Conservation (phyloP, 2,329 filamentous ascomycete species). For the Verticillium albo-atrum region DNA sequence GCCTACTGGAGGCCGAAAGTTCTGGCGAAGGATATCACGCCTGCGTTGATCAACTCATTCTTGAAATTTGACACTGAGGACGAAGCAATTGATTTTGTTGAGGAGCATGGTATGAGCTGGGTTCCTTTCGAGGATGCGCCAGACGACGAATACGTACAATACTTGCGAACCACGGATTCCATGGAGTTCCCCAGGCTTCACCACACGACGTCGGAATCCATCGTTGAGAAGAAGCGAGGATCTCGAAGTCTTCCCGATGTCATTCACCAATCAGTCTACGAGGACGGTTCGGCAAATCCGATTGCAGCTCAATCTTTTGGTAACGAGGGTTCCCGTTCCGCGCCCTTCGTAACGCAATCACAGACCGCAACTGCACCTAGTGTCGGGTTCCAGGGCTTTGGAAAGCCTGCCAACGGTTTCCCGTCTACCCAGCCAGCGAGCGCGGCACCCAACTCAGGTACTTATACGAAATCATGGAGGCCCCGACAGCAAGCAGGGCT, state of each 20-base stretch:
- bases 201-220: constrained; percentile 49
- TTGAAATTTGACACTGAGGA: constrained; percentile 64
- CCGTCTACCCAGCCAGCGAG: not conserved
- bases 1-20: constrained; percentile 53
- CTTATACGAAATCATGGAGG: not conserved
- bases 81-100: constrained; percentile 62
- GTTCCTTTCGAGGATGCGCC: constrained; percentile 28
- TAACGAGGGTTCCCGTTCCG: not conserved
- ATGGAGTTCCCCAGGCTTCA: constrained; percentile 45
- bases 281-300: constrained; percentile 20
- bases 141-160: constrained; percentile 28
- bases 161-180: constrained; percentile 36
- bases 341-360: constrained; percentile 1
- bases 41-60: constrained; percentile 48
- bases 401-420: not conserved
- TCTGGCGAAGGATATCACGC: constrained; percentile 56
- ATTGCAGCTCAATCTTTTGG: not conserved
- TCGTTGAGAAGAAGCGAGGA: constrained; percentile 59
- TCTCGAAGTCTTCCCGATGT: constrained; percentile 45
- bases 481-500: too few relatives aligned
- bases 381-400: not conserved
- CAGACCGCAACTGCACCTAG: not conserved
- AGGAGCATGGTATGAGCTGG: constrained; percentile 52
- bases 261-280: constrained; percentile 51
- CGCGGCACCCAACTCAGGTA: not conserved